Conservation (phyloP, 2,329 filamentous ascomycete genomes). For the Fusarium kyushuense region DNA sequence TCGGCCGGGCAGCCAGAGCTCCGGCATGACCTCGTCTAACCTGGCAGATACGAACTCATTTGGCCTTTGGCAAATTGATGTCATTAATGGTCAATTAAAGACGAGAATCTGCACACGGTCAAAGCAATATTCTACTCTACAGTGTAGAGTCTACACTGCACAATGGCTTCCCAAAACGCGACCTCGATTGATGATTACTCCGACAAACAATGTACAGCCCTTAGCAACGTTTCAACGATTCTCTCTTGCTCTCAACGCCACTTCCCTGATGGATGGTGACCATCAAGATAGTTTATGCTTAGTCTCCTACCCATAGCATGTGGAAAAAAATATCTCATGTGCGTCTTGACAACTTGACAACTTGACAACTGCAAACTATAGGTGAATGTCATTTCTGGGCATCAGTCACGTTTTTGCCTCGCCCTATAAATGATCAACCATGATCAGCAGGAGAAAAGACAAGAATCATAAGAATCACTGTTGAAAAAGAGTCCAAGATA, state of each 20-base stretch:
- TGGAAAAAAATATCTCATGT: background rate
- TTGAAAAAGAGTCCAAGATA: constrained; percentile 13
- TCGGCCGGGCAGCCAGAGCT: constrained; percentile 17
- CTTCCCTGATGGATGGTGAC: constrained; percentile 20
- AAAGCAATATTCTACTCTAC: background rate
- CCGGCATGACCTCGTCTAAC: constrained; percentile 19
- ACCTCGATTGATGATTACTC: background rate
- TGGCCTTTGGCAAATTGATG: constrained; percentile 35
- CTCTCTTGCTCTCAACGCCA: constrained; percentile 21
- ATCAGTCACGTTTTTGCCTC: constrained; percentile 32
- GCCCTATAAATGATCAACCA: constrained; percentile 15
- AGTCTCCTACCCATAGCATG: background rate
- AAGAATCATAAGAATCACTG: background rate
- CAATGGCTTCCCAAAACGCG: background rate
- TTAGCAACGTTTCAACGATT: constrained; percentile 29
- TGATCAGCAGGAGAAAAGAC: constrained; percentile 31
- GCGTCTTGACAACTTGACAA: background rate
- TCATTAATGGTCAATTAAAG: constrained; percentile 24
- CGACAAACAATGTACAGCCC: background rate
- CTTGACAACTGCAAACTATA: constrained; percentile 10
- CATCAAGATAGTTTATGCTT: constrained; percentile 1
- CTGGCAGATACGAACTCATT: constrained; percentile 28
- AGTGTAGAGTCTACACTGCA: background rate
- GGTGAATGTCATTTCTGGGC: constrained; percentile 26
- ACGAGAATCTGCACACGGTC: background rate